These are phyloP conservation scores for Tolypocladium pustulatum DNA, from an alignment of 2,329 filamentous ascomycete species.

Conservation along the genomic window DNA sequence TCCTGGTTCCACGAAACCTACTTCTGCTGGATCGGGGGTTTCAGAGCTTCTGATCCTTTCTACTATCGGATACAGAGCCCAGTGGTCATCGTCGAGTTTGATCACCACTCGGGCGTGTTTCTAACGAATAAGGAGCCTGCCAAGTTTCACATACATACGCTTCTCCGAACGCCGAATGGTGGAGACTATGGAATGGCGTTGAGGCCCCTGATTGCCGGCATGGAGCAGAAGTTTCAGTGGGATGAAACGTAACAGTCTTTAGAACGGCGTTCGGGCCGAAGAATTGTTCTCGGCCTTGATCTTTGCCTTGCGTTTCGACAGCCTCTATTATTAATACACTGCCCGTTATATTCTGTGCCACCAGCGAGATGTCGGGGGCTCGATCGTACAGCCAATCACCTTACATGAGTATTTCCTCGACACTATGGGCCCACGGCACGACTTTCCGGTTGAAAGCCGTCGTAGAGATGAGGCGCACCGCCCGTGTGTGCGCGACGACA, in stretches of 20 bases:
- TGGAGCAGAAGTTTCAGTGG: slow-evolving; percentile 15
- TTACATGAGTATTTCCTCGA: not conserved
- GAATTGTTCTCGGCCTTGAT: too few species aligned
- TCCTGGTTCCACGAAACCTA: slow-evolving; percentile 58
- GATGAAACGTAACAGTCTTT: not conserved
- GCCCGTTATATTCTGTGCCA: not conserved
- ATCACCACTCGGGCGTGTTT: slow-evolving; percentile 72
- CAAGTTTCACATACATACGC: slow-evolving; percentile 71
- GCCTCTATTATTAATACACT: not conserved
- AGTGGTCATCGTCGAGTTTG: slow-evolving; percentile 65
- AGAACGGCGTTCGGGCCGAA: not conserved
- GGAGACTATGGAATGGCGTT: slow-evolving; percentile 63
- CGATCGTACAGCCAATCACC: not conserved
- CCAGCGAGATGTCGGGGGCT: not conserved
- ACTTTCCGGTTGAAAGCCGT: not conserved
- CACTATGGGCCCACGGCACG: not conserved
- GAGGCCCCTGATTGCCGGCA: slow-evolving; percentile 22
- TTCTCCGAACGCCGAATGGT: slow-evolving; percentile 60
- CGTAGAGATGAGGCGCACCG: not conserved
- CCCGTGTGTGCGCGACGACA: not conserved
- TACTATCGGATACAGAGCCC: slow-evolving; percentile 73
- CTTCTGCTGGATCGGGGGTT: slow-evolving; percentile 70
- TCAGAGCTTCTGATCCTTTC: slow-evolving; percentile 55
- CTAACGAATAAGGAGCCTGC: slow-evolving; percentile 61
- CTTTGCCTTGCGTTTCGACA: too few species aligned